These are phyloP conservation scores for Leishmania tropica DNA, from an alignment of 208 protist species.

Conservation along the genomic window DNA sequence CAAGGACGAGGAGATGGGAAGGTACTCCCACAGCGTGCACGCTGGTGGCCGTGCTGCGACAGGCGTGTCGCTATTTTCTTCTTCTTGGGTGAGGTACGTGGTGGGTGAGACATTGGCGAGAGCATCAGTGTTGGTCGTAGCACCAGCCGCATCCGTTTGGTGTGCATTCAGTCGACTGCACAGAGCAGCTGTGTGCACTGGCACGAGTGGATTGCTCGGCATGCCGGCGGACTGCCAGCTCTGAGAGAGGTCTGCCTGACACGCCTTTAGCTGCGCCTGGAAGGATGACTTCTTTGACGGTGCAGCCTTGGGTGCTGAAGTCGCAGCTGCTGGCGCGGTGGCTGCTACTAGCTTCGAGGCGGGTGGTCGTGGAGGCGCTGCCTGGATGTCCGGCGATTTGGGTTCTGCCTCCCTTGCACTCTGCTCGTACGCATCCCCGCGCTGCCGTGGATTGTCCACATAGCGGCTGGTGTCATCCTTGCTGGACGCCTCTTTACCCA, in stretches of 20 bases:
- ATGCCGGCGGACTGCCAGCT: conserved; percentile 1
- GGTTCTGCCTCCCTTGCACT: neutral
- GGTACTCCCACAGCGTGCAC: conserved; percentile 25
- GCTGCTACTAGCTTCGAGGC: neutral
- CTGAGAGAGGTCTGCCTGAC: neutral
- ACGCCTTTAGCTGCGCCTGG: neutral
- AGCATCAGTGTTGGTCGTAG: neutral
- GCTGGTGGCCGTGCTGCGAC: too few relatives aligned
- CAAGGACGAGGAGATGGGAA: neutral
- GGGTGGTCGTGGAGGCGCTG: neutral
- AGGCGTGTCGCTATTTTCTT: neutral
- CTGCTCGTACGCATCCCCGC: neutral
- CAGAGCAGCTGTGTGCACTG: neutral
- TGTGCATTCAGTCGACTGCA: neutral
- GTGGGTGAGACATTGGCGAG: neutral
- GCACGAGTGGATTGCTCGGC: conserved; percentile 1
- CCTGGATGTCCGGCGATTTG: neutral
- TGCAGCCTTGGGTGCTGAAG: neutral
- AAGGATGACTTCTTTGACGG: neutral
- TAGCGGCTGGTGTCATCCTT: neutral
- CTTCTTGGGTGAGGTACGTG: neutral
- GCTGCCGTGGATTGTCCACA: neutral
- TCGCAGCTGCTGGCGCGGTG: neutral
- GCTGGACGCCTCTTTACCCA: neutral
- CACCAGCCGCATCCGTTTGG: neutral